Conservation (phyloP, 495 filamentous ascomycete genomes). For the Tuber indicum region DNA sequence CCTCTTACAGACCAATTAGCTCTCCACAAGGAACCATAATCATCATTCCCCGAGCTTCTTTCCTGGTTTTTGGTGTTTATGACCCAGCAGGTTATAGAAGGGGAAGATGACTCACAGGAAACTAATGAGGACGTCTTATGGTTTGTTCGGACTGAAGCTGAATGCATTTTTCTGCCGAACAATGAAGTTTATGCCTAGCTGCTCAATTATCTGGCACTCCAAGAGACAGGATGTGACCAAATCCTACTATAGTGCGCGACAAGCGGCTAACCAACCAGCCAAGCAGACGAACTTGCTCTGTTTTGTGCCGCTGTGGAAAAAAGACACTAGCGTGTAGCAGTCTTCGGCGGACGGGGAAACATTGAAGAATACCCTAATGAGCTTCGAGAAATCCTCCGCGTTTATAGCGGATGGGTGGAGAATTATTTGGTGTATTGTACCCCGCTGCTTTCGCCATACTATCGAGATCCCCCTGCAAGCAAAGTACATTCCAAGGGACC, state of each 20-base stretch:
- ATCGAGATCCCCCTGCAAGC: slow-evolving; percentile 74
- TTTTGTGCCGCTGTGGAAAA: slow-evolving; percentile 77
- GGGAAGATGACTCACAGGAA: slow-evolving; percentile 77
- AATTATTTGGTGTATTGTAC: slow-evolving; percentile 73
- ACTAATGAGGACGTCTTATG: slow-evolving; percentile 85
- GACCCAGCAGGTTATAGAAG: slow-evolving; percentile 75
- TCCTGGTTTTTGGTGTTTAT: slow-evolving; percentile 85
- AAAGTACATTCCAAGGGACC: slow-evolving; percentile 95
- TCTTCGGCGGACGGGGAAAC: too few species aligned
- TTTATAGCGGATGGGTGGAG: slow-evolving; percentile 82
- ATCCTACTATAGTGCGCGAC: slow-evolving; percentile 80
- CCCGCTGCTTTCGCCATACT: slow-evolving; percentile 69
- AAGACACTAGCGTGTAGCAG: slow-evolving; percentile 46
- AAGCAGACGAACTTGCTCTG: slow-evolving; percentile 86
- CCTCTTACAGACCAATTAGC: slow-evolving; percentile 91
- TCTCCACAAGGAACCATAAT: slow-evolving; percentile 95
- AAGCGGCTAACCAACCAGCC: slow-evolving; percentile 70
- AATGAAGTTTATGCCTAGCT: slow-evolving; percentile 95
- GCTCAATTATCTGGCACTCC: slow-evolving; percentile 76
- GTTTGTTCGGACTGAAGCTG: slow-evolving; percentile 84
- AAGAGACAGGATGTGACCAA: slow-evolving; percentile 92
- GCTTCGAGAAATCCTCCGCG: slow-evolving; percentile 69
- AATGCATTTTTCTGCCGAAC: slow-evolving; percentile 82
- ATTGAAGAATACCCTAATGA: too few species aligned
- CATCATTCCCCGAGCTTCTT: slow-evolving; percentile 85